Percentiles rank a stretch among this genome's conserved stretches.
phyloP scores from a whole-genome alignment of 192 early-diverging fungal species.

The Coemansia sp. region DNA sequence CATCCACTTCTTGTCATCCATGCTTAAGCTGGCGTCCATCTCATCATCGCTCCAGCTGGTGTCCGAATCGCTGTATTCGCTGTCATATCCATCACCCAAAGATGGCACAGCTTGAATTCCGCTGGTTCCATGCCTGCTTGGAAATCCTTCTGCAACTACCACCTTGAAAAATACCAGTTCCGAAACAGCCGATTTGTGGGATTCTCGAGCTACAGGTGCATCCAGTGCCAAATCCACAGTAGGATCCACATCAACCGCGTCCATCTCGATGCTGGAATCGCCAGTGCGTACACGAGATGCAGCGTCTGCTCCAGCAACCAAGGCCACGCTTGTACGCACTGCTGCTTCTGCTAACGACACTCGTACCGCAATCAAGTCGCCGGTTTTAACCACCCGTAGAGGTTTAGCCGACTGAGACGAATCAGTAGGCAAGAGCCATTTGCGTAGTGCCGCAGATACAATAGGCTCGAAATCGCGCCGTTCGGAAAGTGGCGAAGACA shows the following conservation, averaged over 20 bases:
- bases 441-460: constrained; percentile 33
- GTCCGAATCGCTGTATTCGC: constrained; percentile 6
- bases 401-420: neutral
- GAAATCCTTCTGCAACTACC: constrained; percentile 35
- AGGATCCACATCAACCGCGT: constrained; percentile 23
- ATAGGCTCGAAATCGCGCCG: constrained; percentile 39
- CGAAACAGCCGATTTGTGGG: neutral
- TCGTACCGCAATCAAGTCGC: constrained; percentile 44
- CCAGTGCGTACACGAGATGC: constrained; percentile 16
- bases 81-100: constrained; percentile 5
- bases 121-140: constrained; percentile 2
- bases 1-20: constrained; percentile 23
- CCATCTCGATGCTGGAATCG: constrained; percentile 7
- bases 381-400: constrained; percentile 34
- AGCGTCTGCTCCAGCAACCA: constrained; percentile 24
- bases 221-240: constrained; percentile 23
- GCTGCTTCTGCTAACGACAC: constrained; percentile 29
- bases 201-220: neutral
- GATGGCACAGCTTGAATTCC: constrained; percentile 6
- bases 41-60: constrained; percentile 11
- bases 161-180: constrained; percentile 47
- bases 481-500: constrained; percentile 47
- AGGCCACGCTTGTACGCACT: constrained; percentile 31
- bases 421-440: constrained; percentile 23
- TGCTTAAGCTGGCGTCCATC: constrained; percentile 4